phyloP scores from a whole-genome alignment of 202 grass and related monocot genomes.

The Carex arenaria region DNA sequence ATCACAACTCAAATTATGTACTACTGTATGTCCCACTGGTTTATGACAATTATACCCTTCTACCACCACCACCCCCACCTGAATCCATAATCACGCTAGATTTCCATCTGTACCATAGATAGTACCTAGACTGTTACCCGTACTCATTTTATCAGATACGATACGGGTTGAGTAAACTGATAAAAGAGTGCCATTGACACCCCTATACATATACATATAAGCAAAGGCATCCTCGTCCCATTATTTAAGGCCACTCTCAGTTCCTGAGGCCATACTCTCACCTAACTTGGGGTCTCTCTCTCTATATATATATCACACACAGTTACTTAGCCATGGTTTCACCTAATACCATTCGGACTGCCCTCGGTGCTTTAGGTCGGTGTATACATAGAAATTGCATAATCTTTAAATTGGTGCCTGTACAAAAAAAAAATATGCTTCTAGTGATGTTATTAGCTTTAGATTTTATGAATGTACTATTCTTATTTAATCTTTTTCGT shows the following conservation, averaged over 20 bases:
- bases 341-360: slow-evolving; percentile 55
- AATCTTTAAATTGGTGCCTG: neutral
- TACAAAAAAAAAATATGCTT: neutral
- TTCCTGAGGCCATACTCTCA: neutral
- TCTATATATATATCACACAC: neutral
- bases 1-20: too few relatives aligned
- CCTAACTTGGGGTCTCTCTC: neutral
- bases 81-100: too few relatives aligned
- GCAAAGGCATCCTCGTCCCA: neutral
- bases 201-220: neutral
- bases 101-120: too few relatives aligned
- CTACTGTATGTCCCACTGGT: too few relatives aligned
- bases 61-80: too few relatives aligned
- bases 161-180: too few relatives aligned
- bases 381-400: neutral
- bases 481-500: neutral
- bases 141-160: too few relatives aligned
- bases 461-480: neutral
- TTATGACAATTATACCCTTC: too few relatives aligned
- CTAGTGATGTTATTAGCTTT: neutral
- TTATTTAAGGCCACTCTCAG: slow-evolving; percentile 22
- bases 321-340: slow-evolving; percentile 43
- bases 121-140: too few relatives aligned
- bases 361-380: slow-evolving; percentile 53
- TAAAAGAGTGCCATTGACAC: too few relatives aligned